Evolutionary conservation across 306 rosid species (phyloP).

Genomic region (Prunus padus): DNA sequence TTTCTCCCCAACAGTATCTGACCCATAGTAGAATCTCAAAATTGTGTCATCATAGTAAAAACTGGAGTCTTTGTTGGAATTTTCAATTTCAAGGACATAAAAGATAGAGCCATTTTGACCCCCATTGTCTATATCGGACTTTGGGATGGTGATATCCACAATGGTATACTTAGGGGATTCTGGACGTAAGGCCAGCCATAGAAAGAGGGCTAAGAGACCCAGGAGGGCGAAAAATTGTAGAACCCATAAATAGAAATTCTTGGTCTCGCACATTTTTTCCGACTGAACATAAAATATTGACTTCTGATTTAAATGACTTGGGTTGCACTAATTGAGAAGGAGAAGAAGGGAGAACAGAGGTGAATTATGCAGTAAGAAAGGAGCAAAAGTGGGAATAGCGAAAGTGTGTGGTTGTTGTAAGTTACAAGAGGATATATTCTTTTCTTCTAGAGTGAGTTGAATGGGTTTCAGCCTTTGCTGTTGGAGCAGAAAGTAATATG

Average conservation of each 20-base stretch:
- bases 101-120: slow-evolving; percentile 30
- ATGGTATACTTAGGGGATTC: slow-evolving; percentile 33
- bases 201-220: slow-evolving; percentile 34
- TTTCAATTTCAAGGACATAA: slow-evolving; percentile 38
- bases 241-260: slow-evolving; percentile 26
- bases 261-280: slow-evolving; percentile 21
- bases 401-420: neutral
- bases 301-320: neutral
- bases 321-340: neutral
- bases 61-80: slow-evolving; percentile 45
- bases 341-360: neutral
- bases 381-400: neutral
- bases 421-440: slow-evolving; percentile 10
- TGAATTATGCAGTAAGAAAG: neutral
- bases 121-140: slow-evolving; percentile 2
- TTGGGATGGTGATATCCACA: slow-evolving; percentile 31
- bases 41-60: slow-evolving; percentile 30
- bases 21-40: slow-evolving; percentile 36
- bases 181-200: slow-evolving; percentile 49
- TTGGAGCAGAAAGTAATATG: neutral
- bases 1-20: slow-evolving; percentile 36
- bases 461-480: neutral
- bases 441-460: slow-evolving; percentile 6
- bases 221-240: slow-evolving; percentile 27
- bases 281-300: neutral